Conservation (phyloP, 768 basidiomycete species). For the Daedalea quercina region DNA sequence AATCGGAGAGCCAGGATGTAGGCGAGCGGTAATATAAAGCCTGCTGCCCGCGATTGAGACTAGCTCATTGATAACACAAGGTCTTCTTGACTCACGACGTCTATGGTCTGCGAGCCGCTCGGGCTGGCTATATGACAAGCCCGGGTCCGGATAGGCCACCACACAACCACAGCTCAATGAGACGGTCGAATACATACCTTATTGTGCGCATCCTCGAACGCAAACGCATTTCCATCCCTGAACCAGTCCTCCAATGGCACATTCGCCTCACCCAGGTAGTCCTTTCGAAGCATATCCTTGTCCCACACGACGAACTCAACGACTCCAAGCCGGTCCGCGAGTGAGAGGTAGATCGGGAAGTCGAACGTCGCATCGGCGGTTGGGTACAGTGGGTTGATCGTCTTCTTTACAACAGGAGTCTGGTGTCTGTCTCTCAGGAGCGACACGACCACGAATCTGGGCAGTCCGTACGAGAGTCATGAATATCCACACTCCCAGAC, state of each 20-base stretch:
- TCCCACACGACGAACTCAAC: slow-evolving; percentile 92
- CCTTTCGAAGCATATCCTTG: slow-evolving; percentile 83
- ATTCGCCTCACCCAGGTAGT: slow-evolving; percentile 87
- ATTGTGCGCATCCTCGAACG: slow-evolving; percentile 60
- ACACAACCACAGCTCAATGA: too few species aligned
- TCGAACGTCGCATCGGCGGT: slow-evolving; percentile 81
- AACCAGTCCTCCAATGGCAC: slow-evolving; percentile 85
- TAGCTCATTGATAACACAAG: too few species aligned
- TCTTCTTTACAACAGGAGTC: slow-evolving; percentile 74
- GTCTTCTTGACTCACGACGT: too few species aligned
- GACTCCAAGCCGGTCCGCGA: slow-evolving; percentile 64
- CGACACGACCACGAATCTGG: slow-evolving; percentile 66
- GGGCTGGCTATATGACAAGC: too few species aligned
- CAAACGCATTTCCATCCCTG: slow-evolving; percentile 34
- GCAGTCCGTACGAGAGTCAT: neutral
- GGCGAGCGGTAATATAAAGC: too few species aligned
- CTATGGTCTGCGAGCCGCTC: too few species aligned
- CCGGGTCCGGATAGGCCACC: too few species aligned
- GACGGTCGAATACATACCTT: slow-evolving; percentile 56
- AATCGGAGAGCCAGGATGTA: too few species aligned
- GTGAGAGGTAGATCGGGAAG: slow-evolving; percentile 75
- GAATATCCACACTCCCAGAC: neutral
- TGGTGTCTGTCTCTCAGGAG: slow-evolving; percentile 51
- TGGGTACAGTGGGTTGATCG: slow-evolving; percentile 57
- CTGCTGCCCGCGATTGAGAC: too few species aligned